Evolutionary conservation across 2,329 filamentous ascomycete genomes (phyloP), one percentile per base, ranked within the genome.

Genomic region (Neofusicoccum ribis): DNA sequence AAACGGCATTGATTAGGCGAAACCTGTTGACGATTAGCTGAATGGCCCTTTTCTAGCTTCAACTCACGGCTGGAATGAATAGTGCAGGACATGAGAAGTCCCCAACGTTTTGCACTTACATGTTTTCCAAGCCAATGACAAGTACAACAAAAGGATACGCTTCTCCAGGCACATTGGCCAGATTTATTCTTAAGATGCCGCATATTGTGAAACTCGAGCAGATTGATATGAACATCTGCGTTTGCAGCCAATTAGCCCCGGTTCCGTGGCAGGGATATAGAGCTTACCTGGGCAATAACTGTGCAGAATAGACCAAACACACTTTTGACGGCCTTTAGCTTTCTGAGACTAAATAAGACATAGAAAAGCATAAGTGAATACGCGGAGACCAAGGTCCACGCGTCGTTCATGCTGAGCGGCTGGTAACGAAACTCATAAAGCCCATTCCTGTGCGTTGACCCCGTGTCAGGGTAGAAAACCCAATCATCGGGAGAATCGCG

Each of bases 201-300:
- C 91, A 93, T 43, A 94, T 82, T 0, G 91, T 92, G 72, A 94
- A 91, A 75, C 90, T 93, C 3, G 90, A 91, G 77, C 91, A 83
- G 70, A 93, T 88, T 15, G 90, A 91, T 39, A 91, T 85, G 3
- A 85, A 79, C 69, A 91, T 88, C 78, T 81, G 61, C 15, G 46
- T 20, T 39, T 37, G 64, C 66, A n/a, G 66, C 49, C 39, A 39
- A 54, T 63, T 36, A 63, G 49, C 23, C 31, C 17, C 27, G 14
- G 14, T 54, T 36, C 7, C n/a, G 9, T 3, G 8, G 3, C 11
- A 36, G 23, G 47, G 12, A 15, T 36, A 14, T 7, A 60, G 58
- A 23, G 9, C 69, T 73, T 74, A 82, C 81, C 70, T 94, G 91
- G 0, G 83, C 84, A 66, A 89, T 79, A 50, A 92, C 88, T 0